These are phyloP conservation scores for Aspergillus pseudonomiae DNA, from an alignment of 2,329 filamentous ascomycete genomes.

Conservation along the genomic window DNA sequence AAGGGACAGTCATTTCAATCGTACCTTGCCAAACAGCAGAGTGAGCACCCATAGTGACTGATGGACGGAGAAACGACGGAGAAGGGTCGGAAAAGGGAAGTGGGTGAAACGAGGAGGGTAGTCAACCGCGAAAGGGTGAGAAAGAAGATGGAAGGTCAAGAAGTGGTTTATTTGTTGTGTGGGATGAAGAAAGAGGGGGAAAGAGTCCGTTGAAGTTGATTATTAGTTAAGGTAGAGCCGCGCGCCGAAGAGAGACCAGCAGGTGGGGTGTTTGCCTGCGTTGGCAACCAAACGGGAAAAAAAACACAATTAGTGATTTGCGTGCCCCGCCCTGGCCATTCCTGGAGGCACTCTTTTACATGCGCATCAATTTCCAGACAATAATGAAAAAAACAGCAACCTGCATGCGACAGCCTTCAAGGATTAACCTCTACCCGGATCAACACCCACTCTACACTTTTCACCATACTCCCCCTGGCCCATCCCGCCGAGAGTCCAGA, in stretches of 20 bases:
- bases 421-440: no score
- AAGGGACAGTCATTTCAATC: not conserved
- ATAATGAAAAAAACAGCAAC: not conserved
- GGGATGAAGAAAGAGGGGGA: slow-evolving; percentile 5
- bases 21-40: slow-evolving; percentile 42
- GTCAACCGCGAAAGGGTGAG: not conserved
- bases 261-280: not conserved
- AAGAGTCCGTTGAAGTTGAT: not conserved
- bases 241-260: not conserved
- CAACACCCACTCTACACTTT: no score
- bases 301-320: not conserved
- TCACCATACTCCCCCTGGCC: not conserved
- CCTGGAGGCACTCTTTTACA: not conserved
- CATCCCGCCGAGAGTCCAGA: not conserved
- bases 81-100: slow-evolving; percentile 10
- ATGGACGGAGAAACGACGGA: slow-evolving; percentile 19
- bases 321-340: not conserved
- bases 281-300: slow-evolving; percentile 4
- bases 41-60: slow-evolving; percentile 38
- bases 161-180: slow-evolving; percentile 14
- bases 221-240: not conserved
- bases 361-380: no score
- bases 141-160: not conserved
- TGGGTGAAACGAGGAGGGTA: not conserved
- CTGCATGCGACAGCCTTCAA: no score